Evolutionary conservation across 257 asterid species (phyloP).

Genomic region (Perilla frutescens): DNA sequence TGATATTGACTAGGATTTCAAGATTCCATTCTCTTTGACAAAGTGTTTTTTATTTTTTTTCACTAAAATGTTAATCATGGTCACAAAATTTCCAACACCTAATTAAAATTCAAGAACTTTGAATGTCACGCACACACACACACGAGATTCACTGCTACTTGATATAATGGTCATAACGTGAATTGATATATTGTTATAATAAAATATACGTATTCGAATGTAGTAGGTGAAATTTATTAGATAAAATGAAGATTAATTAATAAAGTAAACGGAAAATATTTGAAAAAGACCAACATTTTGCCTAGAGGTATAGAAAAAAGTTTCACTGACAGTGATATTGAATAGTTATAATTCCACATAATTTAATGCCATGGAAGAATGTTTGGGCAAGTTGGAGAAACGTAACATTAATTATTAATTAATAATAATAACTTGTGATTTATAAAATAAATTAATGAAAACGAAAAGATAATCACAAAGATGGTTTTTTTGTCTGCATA

Average conservation of each 20-base stretch:
- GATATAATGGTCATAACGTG: too few species aligned
- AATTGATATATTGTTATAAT: too few species aligned
- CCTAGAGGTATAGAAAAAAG: not conserved
- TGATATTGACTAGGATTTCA: slow-evolving; percentile 51
- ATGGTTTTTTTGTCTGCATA: slow-evolving; percentile 53
- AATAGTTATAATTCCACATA: not conserved
- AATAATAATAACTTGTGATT: not conserved
- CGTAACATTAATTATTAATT: not conserved
- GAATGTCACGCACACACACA: too few species aligned
- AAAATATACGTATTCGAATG: too few species aligned
- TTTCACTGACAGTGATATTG: not conserved
- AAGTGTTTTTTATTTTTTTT: not conserved
- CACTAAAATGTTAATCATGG: slow-evolving; percentile 1
- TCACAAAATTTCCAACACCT: too few species aligned
- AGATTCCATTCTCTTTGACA: slow-evolving; percentile 37
- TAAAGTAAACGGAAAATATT: too few species aligned
- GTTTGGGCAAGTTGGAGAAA: slow-evolving; percentile 32
- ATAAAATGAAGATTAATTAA: too few species aligned
- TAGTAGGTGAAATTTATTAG: too few species aligned
- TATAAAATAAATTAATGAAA: slow-evolving; percentile 24
- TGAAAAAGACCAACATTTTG: slow-evolving; percentile 29
- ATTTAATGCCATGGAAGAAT: slow-evolving; percentile 40
- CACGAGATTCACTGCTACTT: too few species aligned
- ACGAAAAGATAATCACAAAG: slow-evolving; percentile 39
- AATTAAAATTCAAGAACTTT: too few species aligned